Conservation (phyloP, 2,329 filamentous ascomycete species). For the Diaporthe nobilis region DNA sequence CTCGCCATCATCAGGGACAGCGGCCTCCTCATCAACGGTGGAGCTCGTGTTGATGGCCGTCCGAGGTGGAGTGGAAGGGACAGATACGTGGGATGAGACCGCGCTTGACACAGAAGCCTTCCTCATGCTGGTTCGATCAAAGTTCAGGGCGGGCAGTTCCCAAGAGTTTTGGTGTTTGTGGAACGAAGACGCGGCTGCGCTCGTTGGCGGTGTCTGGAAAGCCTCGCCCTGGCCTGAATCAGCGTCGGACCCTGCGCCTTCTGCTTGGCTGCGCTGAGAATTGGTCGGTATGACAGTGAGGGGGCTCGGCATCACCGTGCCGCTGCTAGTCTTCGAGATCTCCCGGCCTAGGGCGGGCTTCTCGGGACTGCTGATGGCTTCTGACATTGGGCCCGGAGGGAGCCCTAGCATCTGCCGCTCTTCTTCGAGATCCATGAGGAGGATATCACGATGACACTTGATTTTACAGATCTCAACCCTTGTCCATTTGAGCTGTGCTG, state of each 20-base stretch:
- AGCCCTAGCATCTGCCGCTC: conserved; percentile 67
- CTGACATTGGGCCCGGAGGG: conserved; percentile 45
- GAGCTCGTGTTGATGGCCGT: conserved; percentile 50
- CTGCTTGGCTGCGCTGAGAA: conserved; percentile 52
- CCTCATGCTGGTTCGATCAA: conserved; percentile 52
- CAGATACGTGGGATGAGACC: conserved; percentile 54
- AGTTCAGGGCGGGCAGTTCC: conserved; percentile 56
- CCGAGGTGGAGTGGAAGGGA: conserved; percentile 51
- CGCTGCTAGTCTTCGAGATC: conserved; percentile 53
- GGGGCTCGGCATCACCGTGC: conserved; percentile 52
- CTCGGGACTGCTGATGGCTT: conserved; percentile 43
- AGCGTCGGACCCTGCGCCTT: conserved; percentile 49
- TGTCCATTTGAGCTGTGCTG: conserved; percentile 94
- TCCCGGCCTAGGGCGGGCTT: conserved; percentile 47
- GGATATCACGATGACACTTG: conserved; percentile 90
- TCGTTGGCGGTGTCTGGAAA: conserved; percentile 65
- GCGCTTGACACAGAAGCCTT: conserved; percentile 61
- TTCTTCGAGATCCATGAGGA: conserved; percentile 87
- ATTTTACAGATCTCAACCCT: conserved; percentile 93
- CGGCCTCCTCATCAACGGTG: conserved; percentile 50
- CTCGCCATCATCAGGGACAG: conserved; percentile 48
- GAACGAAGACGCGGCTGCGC: conserved; percentile 54
- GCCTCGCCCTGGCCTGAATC: conserved; percentile 60
- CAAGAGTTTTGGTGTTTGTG: conserved; percentile 59
- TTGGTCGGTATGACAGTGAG: conserved; percentile 52